Evolutionary conservation across 495 filamentous ascomycete genomes (phyloP), one percentile per base, ranked within the genome.

Genomic region (Hypoxylon fragiforme): DNA sequence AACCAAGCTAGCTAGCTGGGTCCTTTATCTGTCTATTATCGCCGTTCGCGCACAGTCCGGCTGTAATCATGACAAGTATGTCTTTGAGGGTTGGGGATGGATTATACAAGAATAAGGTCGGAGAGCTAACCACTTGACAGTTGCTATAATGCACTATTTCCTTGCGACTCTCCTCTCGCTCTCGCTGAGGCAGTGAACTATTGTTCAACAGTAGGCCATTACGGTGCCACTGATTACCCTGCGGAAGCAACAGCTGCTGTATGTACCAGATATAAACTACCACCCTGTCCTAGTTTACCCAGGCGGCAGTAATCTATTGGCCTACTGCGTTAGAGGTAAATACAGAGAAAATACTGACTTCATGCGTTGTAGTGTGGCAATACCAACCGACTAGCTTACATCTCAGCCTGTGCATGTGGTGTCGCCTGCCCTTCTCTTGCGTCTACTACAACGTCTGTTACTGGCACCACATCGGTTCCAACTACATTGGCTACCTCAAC

Each of bases 131-230:
- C 9, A 15, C 7, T 28, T 13, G 6, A 24, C 8, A 67, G 64
- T 35, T 67, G 64, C 14, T 65, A 65, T 19, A 57, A 57, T 31
- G 62, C 64, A 1, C 35, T 67, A 19, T 65, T 67, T 49, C 64
- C 47, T 34, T 67, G 64, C 42, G 54, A 54, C 3, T 57, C 48
- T 34, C 26, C 54, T 8, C 36, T 51, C 15, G 61, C 50, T 28
- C 16, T 67, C 9, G 36, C 42, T 0, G 44, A 62, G 42, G 64
- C 61, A 28, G 7, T 60, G 19, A 43, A 41, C 19, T 67, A 60
- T 34, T 67, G 64, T 38, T 59, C 61, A 14, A 67, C 61, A 9
- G 39, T 62, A 3, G 57, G 62, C 14, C 50, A 50, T 7, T 67
- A 67, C 36, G 57, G 44, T 3, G 61, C 64, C 24, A 65, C 61